These are phyloP conservation scores for Niveomyces coronatus DNA, from an alignment of 2,329 filamentous ascomycete genomes.

Conservation along the genomic window DNA sequence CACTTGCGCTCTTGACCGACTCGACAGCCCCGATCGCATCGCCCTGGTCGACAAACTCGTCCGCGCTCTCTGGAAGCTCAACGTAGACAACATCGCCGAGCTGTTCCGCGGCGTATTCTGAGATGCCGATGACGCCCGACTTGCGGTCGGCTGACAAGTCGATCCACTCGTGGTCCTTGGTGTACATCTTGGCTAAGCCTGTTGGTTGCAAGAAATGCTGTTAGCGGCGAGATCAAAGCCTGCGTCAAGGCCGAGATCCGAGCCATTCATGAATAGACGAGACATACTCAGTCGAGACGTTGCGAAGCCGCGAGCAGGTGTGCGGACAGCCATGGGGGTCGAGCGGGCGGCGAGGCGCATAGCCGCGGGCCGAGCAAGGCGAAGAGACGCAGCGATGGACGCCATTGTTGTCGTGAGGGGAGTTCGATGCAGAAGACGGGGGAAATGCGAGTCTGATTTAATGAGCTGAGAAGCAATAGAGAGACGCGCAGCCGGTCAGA, in stretches of 20 bases:
- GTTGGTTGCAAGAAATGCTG: conserved; percentile 2
- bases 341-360: conserved; percentile 29
- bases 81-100: conserved; percentile 97
- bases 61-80: conserved; percentile 65
- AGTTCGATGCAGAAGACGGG: conserved; percentile 5
- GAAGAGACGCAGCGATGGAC: conserved; percentile 48
- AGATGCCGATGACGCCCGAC: conserved; percentile 75
- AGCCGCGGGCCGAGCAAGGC: conserved; percentile 37
- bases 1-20: conserved; percentile 96
- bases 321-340: conserved; percentile 22
- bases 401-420: conserved; percentile 36
- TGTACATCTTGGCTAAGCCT: conserved; percentile 74
- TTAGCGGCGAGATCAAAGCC: neutral
- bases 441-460: neutral
- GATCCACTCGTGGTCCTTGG: conserved; percentile 97
- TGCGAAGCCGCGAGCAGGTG: conserved; percentile 31
- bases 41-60: conserved; percentile 58
- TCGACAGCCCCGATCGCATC: conserved; percentile 91
- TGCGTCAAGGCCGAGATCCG: neutral
- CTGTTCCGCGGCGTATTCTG: conserved; percentile 79
- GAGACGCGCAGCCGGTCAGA: no score
- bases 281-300: conserved; percentile 28
- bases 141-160: conserved; percentile 76
- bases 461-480: neutral
- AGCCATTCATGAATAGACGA: neutral